Evolutionary conservation across 441 rosid genomes (phyloP), one percentile per base, ranked within the genome.

Genomic region (Iberis amara): DNA sequence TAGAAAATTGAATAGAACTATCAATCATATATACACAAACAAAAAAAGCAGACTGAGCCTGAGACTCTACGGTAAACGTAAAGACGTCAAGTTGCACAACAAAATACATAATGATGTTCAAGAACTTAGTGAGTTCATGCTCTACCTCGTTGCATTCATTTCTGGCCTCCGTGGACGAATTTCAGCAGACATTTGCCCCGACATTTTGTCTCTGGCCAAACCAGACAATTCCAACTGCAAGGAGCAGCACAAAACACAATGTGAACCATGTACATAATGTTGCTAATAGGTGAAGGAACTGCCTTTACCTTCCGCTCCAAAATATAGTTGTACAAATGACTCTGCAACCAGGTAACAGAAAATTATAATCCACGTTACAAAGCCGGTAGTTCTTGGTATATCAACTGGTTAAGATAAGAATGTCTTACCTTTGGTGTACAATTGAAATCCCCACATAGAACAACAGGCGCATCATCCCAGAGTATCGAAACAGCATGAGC

Each of bases 371-470:
- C 47, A 57, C 31, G 56, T 41, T 5, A 30, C 39, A 39, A 46
- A 59, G 39, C 45, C 46, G 33, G 21, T 26, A 15, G 33, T 21
- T 55, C 32, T 45, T 21, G 24, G 39, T 47, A 68, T 35, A 28
- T 48, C 38, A 52, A 59, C 55, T 43, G 30, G 43, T 26, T 9
- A 53, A 46, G 36, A 40, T 33, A 52, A 62, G 30, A 62, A 48
- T 54, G 38, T 40, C 56, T 13, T 23, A 86, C 98, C 96, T 83
- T 83, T 14, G 96, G 98, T 42, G 94, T 91, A 64, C 91, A 85
- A 67, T 91, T 91, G 66, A 88, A 86, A 70, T 91, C 98, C 49
- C 96, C 96, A 74, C 98, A 88, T 52, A 91, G 76, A 76, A 91
- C 86, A 70, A 88, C 79, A 26, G 95, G 95, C 9, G 94, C 88